Evolutionary conservation across 148 eudicot species (phyloP).

Genomic region (Suaeda aralocaspica): DNA sequence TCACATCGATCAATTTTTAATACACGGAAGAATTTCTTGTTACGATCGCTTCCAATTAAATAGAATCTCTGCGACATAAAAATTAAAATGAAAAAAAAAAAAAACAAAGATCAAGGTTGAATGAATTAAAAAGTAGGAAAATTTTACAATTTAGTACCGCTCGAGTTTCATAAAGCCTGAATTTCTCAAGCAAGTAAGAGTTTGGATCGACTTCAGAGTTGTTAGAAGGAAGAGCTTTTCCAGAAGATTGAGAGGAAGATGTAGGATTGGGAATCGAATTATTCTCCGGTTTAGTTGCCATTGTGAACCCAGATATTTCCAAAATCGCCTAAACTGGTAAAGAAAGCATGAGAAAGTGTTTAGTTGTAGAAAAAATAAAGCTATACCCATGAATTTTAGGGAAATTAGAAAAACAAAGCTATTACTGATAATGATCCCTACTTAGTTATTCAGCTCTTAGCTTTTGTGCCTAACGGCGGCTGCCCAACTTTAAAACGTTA

Average conservation of each 20-base stretch:
- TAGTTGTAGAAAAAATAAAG: background rate
- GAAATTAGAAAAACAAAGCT: too few species aligned
- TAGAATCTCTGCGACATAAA: conserved; percentile 61
- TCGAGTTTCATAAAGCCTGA: conserved; percentile 90
- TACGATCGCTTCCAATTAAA: conserved; percentile 83
- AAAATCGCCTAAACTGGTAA: background rate
- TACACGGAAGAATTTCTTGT: conserved; percentile 71
- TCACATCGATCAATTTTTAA: conserved; percentile 91
- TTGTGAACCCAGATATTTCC: conserved; percentile 14
- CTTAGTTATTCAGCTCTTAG: too few species aligned
- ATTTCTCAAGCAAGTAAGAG: conserved; percentile 79
- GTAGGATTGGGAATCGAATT: conserved; percentile 36
- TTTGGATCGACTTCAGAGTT: conserved; percentile 59
- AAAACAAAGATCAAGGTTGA: background rate
- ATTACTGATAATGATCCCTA: too few species aligned
- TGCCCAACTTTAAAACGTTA: too few species aligned
- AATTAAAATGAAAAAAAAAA: background rate
- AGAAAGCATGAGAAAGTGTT: background rate
- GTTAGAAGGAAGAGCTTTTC: conserved; percentile 40
- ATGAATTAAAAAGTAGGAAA: background rate
- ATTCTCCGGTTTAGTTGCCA: conserved; percentile 47
- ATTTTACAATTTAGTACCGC: conserved; percentile 39
- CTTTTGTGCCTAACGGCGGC: too few species aligned
- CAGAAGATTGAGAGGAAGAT: conserved; percentile 30
- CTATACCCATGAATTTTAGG: background rate